These are phyloP conservation scores for Aegilops speltoides DNA, from an alignment of 176 grass and related monocot genomes.

Conservation along the genomic window DNA sequence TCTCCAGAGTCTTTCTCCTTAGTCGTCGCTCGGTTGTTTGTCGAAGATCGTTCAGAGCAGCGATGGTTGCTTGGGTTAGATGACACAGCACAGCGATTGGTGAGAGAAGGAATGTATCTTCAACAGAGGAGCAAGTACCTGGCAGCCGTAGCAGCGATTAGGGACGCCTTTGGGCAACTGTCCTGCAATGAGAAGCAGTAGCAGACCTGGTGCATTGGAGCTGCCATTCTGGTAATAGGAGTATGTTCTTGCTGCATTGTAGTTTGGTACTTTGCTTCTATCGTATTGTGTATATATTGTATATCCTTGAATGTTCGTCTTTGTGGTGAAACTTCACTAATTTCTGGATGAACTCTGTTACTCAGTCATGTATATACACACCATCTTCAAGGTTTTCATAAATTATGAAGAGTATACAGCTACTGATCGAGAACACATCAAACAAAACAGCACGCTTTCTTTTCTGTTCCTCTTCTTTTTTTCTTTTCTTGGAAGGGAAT, in stretches of 20 bases:
- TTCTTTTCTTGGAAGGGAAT: no score
- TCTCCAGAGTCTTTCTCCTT: constrained; percentile 70
- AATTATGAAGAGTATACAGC: not conserved
- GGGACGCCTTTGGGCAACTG: constrained; percentile 37
- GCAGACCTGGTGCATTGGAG: constrained; percentile 5
- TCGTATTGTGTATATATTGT: constrained; percentile 21
- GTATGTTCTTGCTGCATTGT: not conserved
- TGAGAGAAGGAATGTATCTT: constrained; percentile 23
- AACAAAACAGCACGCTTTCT: not conserved
- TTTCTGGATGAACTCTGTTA: not conserved
- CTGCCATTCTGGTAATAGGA: not conserved
- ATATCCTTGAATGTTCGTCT: not conserved
- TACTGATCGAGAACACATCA: not conserved
- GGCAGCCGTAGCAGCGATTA: constrained; percentile 36
- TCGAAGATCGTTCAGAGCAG: constrained; percentile 56
- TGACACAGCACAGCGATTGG: constrained; percentile 16
- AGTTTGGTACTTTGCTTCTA: not conserved
- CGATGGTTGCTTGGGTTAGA: constrained; percentile 41
- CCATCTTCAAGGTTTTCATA: not conserved
- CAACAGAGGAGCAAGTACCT: constrained; percentile 54
- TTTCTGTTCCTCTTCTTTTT: not conserved
- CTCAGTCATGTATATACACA: not conserved
- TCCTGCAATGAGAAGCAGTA: constrained; percentile 41
- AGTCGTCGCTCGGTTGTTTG: constrained; percentile 50
- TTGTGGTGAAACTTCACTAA: constrained; percentile 4